Evolutionary conservation across 768 basidiomycete species (phyloP), one percentile per base, ranked within the genome.

Genomic region (Tylopilus intermedius): DNA sequence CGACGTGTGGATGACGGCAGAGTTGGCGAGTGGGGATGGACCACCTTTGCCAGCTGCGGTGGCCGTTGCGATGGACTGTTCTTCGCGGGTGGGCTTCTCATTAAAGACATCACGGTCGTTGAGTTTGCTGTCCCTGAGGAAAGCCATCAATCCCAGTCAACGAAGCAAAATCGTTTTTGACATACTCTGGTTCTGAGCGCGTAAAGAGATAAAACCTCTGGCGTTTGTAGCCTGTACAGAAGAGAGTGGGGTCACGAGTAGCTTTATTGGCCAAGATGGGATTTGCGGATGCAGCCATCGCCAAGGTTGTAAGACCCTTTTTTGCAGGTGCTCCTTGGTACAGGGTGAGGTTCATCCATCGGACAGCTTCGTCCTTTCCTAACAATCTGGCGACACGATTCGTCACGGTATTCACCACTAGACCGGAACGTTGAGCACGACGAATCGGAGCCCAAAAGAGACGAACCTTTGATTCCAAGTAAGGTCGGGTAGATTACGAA

Each of bases 41-140:
- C 84, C 80, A 51, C 73, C 68, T 60, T 71, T 72, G 56, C 76
- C 69, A 11, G 77, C 63, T 1, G 71, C 67, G 4, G 80, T 76
- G 1, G 87, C 75, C 8, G 85, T 69, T 3, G 93, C 93, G 45
- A 94, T 82, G 29, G 82, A 87, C 67, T 93, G 94, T 64, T 99
- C 96, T 66, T 98, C 96, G 47, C 94, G 81, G 1, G 95, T 98
- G 2, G 96, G 96, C 43, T 88, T 81, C 71, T 99, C 96, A 69
- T 99, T 99, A 81, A 97, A 98, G 50, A 99, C 86, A 60, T 99
- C 96, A 52, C 96, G 86, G 58, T 98, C 95, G 29, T 83, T 83
- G 2, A 82, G 81, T 70, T 90, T 94, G 65, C 78, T 84, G 58
- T 94, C 91, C 67, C 90, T 94, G 65, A 24, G 24, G 14, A 22